These are phyloP conservation scores for Nicotiana attenuata DNA, from an alignment of 257 asterid genomes.

Conservation along the genomic window DNA sequence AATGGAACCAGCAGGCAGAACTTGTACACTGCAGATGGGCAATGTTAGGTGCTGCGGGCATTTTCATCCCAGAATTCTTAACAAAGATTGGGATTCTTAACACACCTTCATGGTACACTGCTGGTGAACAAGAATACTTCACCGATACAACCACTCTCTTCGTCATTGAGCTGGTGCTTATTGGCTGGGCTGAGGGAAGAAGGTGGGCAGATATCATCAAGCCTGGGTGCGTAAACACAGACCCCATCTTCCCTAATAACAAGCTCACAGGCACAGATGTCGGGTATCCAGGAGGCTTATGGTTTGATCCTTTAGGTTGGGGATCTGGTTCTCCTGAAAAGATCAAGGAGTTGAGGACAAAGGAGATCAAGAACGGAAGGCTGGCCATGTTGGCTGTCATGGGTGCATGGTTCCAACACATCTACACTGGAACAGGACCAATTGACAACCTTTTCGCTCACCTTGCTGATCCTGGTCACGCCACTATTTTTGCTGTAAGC, in stretches of 20 bases:
- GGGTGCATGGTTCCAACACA: slow-evolving; percentile 99
- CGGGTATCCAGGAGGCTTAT: slow-evolving; percentile 90
- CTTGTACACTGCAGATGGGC: slow-evolving; percentile 98
- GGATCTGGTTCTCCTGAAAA: slow-evolving; percentile 74
- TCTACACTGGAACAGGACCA: slow-evolving; percentile 95
- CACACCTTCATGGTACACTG: slow-evolving; percentile 99
- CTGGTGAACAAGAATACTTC: slow-evolving; percentile 92
- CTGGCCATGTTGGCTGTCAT: slow-evolving; percentile 94
- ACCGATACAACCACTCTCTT: slow-evolving; percentile 90
- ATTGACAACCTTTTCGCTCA: slow-evolving; percentile 96
- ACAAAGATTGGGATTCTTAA: slow-evolving; percentile 87
- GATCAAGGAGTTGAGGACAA: slow-evolving; percentile 84
- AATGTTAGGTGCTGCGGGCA: slow-evolving; percentile 97
- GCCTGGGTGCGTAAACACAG: slow-evolving; percentile 93
- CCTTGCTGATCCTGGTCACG: slow-evolving; percentile 97
- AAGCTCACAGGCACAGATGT: slow-evolving; percentile 97
- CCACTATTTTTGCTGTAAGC: slow-evolving; percentile 88
- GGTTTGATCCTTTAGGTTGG: slow-evolving; percentile 99
- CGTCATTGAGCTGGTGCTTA: slow-evolving; percentile 66
- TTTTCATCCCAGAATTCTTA: slow-evolving; percentile 90
- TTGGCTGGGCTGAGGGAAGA: slow-evolving; percentile 99
- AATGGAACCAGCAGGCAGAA: slow-evolving; percentile 86
- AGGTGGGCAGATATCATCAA: slow-evolving; percentile 96
- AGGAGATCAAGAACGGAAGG: slow-evolving; percentile 94
- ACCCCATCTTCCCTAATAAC: slow-evolving; percentile 97